Base-by-base conservation (phyloP, 1,284 basidiomycete genomes). In the Takashimella tepidaria region DNA sequence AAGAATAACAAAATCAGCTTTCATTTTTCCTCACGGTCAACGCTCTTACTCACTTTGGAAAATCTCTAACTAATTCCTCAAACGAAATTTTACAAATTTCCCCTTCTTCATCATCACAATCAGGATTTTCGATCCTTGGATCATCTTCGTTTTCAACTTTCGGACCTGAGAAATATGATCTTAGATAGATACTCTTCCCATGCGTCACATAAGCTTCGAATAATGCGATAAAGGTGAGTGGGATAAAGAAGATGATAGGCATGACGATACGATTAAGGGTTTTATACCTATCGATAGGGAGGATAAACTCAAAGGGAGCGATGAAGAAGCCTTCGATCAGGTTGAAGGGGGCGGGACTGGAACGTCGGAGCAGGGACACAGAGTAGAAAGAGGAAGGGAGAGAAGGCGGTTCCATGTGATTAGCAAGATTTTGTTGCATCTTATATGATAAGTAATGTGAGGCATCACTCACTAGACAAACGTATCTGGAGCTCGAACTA, bases 1-100 rank as follows among this genome's bases (percentile, higher is more conserved):
- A 13, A 37, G 16, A 25, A 6, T 19, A 10, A n/a, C n/a, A n/a
- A n/a, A n/a, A n/a, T 55, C 49, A 42, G 48, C 27, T 25, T 20
- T 40, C 46, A 58, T 56, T 55, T 48, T 47, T 55, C 51, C 37
- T 26, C 53, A 21, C 13, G 41, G 11, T 23, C n/a, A n/a, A n/a
- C n/a, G n/a, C n/a, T n/a, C n/a, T n/a, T n/a, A 73, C 83, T 66
- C 62, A 89, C 89, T 91, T 84, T 1, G 92, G 92, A 77, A 96
- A 87, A 40, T 72, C 79, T 72, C 83, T 83, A 61, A 88, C 77
- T 48, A 96, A 74, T 46, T 92, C 84, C 16, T 80, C 79, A 67
- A 92, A 96, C 24, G 82, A 78, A 27, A 87, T 82, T 64, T 79
- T 87, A 61, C 82, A 85, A 66, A 96, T 95, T 58, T 81, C 61